Base-by-base conservation (phyloP, 2,329 filamentous ascomycete genomes). In the Plectosphaerella sp. region DNA sequence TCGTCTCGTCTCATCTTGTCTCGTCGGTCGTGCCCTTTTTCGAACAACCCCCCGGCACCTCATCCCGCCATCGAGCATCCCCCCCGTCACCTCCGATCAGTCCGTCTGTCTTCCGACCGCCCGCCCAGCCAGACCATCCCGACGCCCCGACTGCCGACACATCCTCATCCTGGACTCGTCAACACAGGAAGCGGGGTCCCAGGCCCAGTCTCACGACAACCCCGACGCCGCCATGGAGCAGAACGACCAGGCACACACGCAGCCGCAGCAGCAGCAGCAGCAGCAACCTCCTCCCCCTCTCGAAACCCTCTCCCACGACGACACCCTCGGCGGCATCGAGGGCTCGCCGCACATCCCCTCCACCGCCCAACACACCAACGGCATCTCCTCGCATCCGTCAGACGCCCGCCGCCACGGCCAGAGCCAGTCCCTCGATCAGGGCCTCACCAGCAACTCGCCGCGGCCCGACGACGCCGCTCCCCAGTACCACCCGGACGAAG, bases 181-280 rank as follows among this genome's bases (percentile, higher is more conserved):
- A 55, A 75, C 68, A 16, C 61, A 77, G 35, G 71, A 72, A 46
- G 68, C 69, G 62, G 76, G 75, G 70, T 78, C 76, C 55, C 68
- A 72, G 65, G 75, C 70, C 71, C 76, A 78, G 62, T 77, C 74
- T 62, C 74, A 76, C 74, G 73, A 77, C 75, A 71, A 72, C 53
- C 66, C 78, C 60, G 74, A 78, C 61, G 75, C 61, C 54, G 78
- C 61, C 54, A 78, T 79, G 73, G 80, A 84, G 52, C 24, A 33
- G 16, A 69, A 71, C 55, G 70, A 75, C 48, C 68, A 68, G 46
- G 59, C 67, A 42, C 37, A 68, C 46, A 58, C 67, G 41, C 37
- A 49, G 47, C 62, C 64, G 20, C 64, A 65, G 51, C 73, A 74
- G 28, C 28, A 33, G n/a, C 22, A 22, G 22, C 28, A 33, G 28